Conservation (phyloP, 148 eudicot genomes). For the Nepenthes mirabilis region DNA sequence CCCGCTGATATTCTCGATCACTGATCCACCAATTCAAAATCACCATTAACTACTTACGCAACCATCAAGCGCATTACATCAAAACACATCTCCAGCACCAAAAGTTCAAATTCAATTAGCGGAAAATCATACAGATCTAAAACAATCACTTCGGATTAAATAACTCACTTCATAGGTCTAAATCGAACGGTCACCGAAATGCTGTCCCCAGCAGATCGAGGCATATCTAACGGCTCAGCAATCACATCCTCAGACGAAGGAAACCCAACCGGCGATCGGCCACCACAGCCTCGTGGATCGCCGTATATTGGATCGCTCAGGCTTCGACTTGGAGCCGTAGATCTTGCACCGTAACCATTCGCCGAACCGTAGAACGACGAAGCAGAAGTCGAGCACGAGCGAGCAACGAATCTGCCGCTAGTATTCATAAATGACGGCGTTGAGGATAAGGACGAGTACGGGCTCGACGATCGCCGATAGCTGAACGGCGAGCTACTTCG, state of each 20-base stretch:
- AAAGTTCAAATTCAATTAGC: neutral
- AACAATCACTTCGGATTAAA: neutral
- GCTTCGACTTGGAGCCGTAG: slow-evolving; percentile 34
- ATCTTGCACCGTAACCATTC: slow-evolving; percentile 36
- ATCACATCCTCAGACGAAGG: slow-evolving; percentile 47
- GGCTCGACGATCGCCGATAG: slow-evolving; percentile 43
- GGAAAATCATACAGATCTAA: neutral
- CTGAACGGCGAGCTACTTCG: slow-evolving; percentile 80
- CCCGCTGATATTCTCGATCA: slow-evolving; percentile 75
- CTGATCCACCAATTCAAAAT: slow-evolving; percentile 21
- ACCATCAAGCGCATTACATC: slow-evolving; percentile 7
- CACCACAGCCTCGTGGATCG: slow-evolving; percentile 23
- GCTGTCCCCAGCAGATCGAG: slow-evolving; percentile 58
- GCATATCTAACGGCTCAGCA: slow-evolving; percentile 31
- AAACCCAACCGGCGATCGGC: slow-evolving; percentile 52
- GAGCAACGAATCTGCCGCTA: slow-evolving; percentile 43
- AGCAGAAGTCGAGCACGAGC: slow-evolving; percentile 34
- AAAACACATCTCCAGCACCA: slow-evolving; percentile 5
- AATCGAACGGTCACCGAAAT: slow-evolving; percentile 89
- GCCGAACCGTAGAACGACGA: slow-evolving; percentile 18
- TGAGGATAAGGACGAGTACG: slow-evolving; percentile 71
- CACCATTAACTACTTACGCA: slow-evolving; percentile 1
- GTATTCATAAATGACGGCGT: slow-evolving; percentile 58
- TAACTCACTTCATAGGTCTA: slow-evolving; percentile 68
- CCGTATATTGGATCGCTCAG: slow-evolving; percentile 22